Base-by-base conservation (phyloP, 768 basidiomycete genomes). In the Symmetrospora coprosmae region DNA sequence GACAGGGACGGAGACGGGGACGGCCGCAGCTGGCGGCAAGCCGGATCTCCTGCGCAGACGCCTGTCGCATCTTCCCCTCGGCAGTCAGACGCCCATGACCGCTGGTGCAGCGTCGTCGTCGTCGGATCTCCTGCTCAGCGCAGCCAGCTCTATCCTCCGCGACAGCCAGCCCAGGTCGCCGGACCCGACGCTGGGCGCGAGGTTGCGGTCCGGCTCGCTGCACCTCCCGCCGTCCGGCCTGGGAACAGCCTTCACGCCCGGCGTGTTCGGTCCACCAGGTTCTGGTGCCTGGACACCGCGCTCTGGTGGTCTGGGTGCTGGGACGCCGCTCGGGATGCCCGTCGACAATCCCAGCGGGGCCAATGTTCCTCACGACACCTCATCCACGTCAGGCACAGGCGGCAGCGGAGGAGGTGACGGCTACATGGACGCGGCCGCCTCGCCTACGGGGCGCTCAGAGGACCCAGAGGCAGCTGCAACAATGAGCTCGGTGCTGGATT, bases 211-310 rank as follows among this genome's bases (percentile, higher is more conserved):
- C 5, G 55, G 55, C 14, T 58, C 55, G 30, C 30, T 58, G 7
- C 43, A 39, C 11, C 31, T 58, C n/a, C 55, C 55, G 13, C 55
- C 55, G 2, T 38, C 39, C 3, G 55, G 55, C 5, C 43, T 58
- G 13, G 55, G 55, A 16, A 58, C 43, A n/a, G 55, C 39, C 5
- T 58, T 58, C 43, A 58, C 23, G 17, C 55, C 55, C 37, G 55
- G 55, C 43, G 40, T 58, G 21, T 58, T 43, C 33, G 55, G 55
- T 38, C 55, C 55, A 21, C 55, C 55, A 30, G 55, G 55, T 2
- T 58, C 55, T 13, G 49, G 49, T 3, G 38, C 49, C 30, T 58
- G 55, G 55, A 58, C 55, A 27, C 55, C 55, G 25, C 55, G 55
- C 21, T 58, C 55, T 6, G 37, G 41, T 19, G 37, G 55, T 19